A percentile compares a stretch with the other conserved stretches of the same genome.
These are phyloP conservation scores for Leccinum fuscescens DNA, from an alignment of 1,284 basidiomycete genomes.

Conservation along the genomic window DNA sequence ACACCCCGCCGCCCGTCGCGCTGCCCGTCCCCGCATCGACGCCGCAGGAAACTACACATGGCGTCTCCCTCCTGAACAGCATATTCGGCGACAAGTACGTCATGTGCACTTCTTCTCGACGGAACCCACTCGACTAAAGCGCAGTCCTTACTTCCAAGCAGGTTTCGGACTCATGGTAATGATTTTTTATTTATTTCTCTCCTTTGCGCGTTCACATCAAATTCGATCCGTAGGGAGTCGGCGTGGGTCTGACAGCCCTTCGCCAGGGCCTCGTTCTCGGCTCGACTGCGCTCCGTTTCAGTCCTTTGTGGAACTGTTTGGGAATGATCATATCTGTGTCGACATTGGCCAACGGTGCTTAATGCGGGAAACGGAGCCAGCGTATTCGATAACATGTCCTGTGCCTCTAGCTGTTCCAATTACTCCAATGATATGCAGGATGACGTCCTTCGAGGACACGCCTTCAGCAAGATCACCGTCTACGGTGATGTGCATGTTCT, in stretches of 20 bases:
- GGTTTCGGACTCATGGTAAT: constrained; percentile 93
- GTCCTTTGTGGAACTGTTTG: no score
- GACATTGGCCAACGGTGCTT: no score
- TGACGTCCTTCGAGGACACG: constrained; percentile 92
- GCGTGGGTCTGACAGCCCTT: constrained; percentile 76
- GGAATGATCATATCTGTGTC: no score
- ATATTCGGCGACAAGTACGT: constrained; percentile 37
- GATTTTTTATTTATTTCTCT: background rate
- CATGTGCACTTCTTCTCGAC: background rate
- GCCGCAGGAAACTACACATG: constrained; percentile 10
- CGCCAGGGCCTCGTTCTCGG: constrained; percentile 72
- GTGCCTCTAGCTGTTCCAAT: constrained; percentile 96
- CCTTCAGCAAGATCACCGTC: constrained; percentile 86
- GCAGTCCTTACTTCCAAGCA: constrained; percentile 92
- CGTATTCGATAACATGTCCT: constrained; percentile 90
- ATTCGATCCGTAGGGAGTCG: constrained; percentile 64
- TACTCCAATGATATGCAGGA: constrained; percentile 90
- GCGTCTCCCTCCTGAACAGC: constrained; percentile 13
- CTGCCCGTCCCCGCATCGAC: constrained; percentile 9
- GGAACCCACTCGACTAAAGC: constrained; percentile 37
- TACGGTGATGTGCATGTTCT: constrained; percentile 95
- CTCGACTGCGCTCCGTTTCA: constrained; percentile 74
- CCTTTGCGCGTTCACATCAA: constrained; percentile 9
- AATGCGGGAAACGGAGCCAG: constrained; percentile 89
- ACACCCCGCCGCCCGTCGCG: background rate